Base-by-base conservation (phyloP, 1,284 basidiomycete species). In the Trametes polyzona region DNA sequence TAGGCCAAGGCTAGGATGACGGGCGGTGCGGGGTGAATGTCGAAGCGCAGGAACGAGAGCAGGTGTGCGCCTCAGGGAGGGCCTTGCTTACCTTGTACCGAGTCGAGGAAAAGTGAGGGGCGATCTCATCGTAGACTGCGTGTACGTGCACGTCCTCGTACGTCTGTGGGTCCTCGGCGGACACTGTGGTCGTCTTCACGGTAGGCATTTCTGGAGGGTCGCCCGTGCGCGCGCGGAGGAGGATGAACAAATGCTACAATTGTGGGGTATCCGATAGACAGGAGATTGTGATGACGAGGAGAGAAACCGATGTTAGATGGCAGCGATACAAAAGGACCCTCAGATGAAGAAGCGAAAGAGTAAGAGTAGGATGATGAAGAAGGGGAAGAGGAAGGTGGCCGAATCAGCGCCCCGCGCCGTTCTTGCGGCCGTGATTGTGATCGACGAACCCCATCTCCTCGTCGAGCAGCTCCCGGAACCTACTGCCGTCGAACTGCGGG, bases 81-180 rank as follows among this genome's bases (percentile, higher is more conserved):
- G 36, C 12, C n/a, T n/a, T 4, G 51, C 52, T 41, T 36, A 92
- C 93, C 79, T 98, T 98, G 78, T 98, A 96, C 33, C 96, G 83
- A 4, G 96, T 98, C 16, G 90, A 88, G 7, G 94, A 93, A 72
- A 98, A 98, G 74, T 98, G 96, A 5, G 83, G 75, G 0, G 96
- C 96, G 58, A 98, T 98, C 59, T 86, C 80, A 63, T 98, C 92
- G 71, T 98, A 98, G 42, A 98, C 83, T 0, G 78, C 76, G 69
- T 96, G 94, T 0, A 96, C 94, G 67, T 93, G 86, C 59, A 75
- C 73, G 52, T 83, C 76, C 72, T 94, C 92, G 69, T 92, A 88
- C n/a, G 65, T 67, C 58, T 78, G 78, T 14, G 83, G 80, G 61
- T 84, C 74, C 16, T 76, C 76, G 24, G 78, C 68, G 19, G 82